Evolutionary conservation across 306 rosid genomes (phyloP).

Genomic region (Gastrolobium villosum): DNA sequence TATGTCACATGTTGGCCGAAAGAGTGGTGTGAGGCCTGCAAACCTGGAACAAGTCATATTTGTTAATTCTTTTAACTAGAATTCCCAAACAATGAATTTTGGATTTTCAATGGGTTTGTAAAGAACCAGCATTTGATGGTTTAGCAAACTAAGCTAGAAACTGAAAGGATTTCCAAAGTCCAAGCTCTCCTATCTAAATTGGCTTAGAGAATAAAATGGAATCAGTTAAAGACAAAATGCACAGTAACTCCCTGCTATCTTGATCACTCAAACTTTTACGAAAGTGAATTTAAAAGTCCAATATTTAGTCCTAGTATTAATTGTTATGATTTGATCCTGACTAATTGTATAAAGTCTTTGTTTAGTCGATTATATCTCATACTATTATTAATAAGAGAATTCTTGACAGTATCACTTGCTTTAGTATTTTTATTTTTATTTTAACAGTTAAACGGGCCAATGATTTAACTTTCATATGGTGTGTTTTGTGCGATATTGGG

Average conservation of each 20-base stretch:
- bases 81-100: not conserved
- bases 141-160: not conserved
- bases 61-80: not conserved
- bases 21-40: not conserved
- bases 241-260: not conserved
- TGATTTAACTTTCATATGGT: not conserved
- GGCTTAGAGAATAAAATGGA: not conserved
- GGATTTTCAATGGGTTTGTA: not conserved
- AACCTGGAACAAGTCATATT: not conserved
- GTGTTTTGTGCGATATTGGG: constrained; percentile 18
- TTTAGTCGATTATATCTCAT: not conserved
- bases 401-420: constrained; percentile 2
- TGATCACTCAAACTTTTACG: not conserved
- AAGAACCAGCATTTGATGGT: not conserved
- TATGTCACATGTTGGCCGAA: not conserved
- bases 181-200: not conserved
- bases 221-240: not conserved
- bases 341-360: not conserved
- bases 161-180: constrained; percentile 10
- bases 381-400: not conserved
- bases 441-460: not conserved
- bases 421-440: constrained; percentile 14
- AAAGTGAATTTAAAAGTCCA: not conserved
- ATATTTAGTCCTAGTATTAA: not conserved
- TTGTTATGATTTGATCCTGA: constrained; percentile 2